These are phyloP conservation scores for Monocercomonoides exilis DNA, from an alignment of 78 protist species.

Conservation along the genomic window DNA sequence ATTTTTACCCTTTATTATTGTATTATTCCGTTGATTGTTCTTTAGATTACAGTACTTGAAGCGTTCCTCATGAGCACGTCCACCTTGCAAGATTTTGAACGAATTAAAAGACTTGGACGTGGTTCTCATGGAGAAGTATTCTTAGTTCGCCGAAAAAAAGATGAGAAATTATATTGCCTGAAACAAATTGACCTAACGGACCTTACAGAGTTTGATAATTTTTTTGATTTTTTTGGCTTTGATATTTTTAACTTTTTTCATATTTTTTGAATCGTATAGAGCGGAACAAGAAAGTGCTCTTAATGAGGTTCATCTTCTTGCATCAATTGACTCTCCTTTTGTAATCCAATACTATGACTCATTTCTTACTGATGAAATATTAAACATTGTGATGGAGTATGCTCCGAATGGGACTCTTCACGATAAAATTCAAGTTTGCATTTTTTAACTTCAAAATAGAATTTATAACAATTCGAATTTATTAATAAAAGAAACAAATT, in stretches of 20 bases:
- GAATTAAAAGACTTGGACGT: neutral
- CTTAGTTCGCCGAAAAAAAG: neutral
- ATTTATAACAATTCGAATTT: neutral
- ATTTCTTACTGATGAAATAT: neutral
- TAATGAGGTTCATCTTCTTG: neutral
- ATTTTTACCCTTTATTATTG: too few relatives aligned
- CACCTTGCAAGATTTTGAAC: neutral
- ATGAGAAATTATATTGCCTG: constrained; percentile 13
- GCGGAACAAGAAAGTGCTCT: neutral
- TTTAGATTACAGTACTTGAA: too few relatives aligned
- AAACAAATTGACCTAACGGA: constrained; percentile 17
- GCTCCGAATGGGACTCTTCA: neutral
- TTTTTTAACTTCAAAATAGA: neutral
- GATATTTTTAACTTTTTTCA: neutral
- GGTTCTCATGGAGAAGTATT: neutral
- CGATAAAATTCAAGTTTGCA: neutral
- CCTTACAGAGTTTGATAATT: neutral
- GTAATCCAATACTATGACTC: neutral
- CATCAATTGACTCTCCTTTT: neutral
- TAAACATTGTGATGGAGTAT: neutral
- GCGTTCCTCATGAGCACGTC: too few relatives aligned
- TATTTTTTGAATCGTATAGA: neutral
- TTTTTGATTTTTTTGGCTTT: neutral
- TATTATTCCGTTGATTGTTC: too few relatives aligned
- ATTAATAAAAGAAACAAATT: neutral